Evolutionary conservation across 768 basidiomycete genomes (phyloP), one percentile per base, ranked within the genome.

Genomic region (Termitomyces sp.): DNA sequence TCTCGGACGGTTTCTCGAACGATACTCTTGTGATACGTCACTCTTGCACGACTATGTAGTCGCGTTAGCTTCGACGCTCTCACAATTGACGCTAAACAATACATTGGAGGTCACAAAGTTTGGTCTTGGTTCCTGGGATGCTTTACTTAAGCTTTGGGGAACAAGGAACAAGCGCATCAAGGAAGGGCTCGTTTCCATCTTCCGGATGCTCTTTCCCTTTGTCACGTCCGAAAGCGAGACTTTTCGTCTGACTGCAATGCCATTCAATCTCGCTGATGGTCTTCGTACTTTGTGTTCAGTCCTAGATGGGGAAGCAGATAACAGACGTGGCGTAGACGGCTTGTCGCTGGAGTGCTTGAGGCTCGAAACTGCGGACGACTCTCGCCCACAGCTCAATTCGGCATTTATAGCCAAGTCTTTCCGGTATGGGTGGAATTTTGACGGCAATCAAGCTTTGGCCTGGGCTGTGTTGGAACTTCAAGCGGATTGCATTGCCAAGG

Each of bases 401-500:
- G 76, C 86, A 3, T 95, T 93, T 63, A 70, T 79, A 28, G 81
- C 85, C 0, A 74, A 70, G 28, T 89, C 89, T 1, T 92, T 93
- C 69, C 77, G 86, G 55, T 80, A 87, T 44, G 93, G 91, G 5
- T 83, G 79, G 76, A 81, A 84, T 63, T 93, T 98, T 66, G 84
- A 85, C 60, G 61, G 77, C 0, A 75, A 69, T 20, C 88, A 93
- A 69, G 91, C 90, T 0, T 70, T 91, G 35, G 78, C 86, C 0
- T 97, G 95, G 95, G 81, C 85, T 6, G 76, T 88, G 6, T 73
- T 94, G 6, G 87, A 93, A 69, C 73, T 95, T 23, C 89, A 91
- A 60, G 89, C 92, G 3, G 91, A 93, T 69, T 89, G 88, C 67
- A 79, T 84, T 4, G 79, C 79, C 53, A 82, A 86, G 76, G 92